Evolutionary conservation across 192 early-diverging fungal species (phyloP), one percentile per base, ranked within the genome.

Genomic region (Coemansia sp.): DNA sequence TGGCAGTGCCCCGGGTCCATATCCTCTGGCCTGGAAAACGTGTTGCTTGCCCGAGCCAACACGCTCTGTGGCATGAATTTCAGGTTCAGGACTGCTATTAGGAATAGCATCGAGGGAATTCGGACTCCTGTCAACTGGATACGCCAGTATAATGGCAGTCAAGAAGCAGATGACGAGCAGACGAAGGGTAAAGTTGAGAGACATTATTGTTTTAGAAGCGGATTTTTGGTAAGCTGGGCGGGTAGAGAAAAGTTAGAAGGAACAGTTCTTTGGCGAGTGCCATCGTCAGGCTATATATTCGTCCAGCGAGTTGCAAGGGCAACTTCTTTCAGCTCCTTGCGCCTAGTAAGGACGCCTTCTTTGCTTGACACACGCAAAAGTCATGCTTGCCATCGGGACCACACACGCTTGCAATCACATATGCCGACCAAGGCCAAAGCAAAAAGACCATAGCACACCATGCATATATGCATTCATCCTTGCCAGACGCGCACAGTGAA

Each of bases 391-490:
- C 33, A 19, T 25, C 29, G 22, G 52, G 52, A 4, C 33, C 31
- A 10, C 9, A 23, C 52, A 33, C 31, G 52, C 31, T 33, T 35
- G 35, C 12, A 54, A 54, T 21, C 30, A 54, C 33, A 23, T 45
- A 57, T 57, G 55, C 42, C 27, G 25, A 6, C 29, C 12, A 16
- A 45, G 25, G 55, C 4, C 42, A 57, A 57, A 57, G 55, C 25
- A 57, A 45, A 56, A 57, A 57, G 55, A 57, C 55, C 40, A 56
- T 42, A 35, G n/a, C 42, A 32, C 25, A 27, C 10, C 33, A 56
- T 56, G 40, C 42, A 21, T 19, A n/a, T 44, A 16, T 50, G 24
- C 48, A 29, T 50, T 50, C 48, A 28, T n/a, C 8, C 48, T 50
- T 49, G 47, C 47, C 8, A 50, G n/a, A n/a, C 27, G 10, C 27